Conservation (phyloP, 1,139 yeast genomes). For the Geotrichum fermentans region DNA sequence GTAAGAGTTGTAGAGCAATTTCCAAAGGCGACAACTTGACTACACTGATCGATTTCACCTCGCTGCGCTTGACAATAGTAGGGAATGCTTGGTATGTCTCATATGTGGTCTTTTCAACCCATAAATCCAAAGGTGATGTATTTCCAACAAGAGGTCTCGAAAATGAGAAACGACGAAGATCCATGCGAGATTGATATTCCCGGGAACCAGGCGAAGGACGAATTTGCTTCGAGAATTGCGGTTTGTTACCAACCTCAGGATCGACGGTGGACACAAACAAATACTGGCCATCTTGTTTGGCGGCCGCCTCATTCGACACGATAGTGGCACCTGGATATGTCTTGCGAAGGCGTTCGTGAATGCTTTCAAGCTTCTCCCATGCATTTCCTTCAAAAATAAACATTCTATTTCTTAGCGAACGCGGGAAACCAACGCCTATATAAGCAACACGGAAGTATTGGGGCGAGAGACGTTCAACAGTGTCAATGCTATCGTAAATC, state of each 20-base stretch:
- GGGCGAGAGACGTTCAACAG: conserved; percentile 64
- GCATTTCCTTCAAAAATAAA: conserved; percentile 87
- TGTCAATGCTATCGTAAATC: conserved; percentile 62
- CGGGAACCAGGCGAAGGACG: conserved; percentile 32
- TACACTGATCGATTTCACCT: conserved; percentile 49
- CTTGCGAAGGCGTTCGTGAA: conserved; percentile 69
- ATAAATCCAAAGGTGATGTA: conserved; percentile 65
- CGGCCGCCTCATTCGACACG: conserved; percentile 60
- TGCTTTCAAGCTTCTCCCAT: conserved; percentile 80
- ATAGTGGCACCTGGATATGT: conserved; percentile 81
- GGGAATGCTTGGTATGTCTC: conserved; percentile 79
- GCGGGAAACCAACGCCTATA: conserved; percentile 82
- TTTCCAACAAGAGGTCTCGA: conserved; percentile 73
- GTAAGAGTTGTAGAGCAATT: conserved; percentile 68
- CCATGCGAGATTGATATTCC: conserved; percentile 44
- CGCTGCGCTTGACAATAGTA: conserved; percentile 80
- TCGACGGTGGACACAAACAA: conserved; percentile 69
- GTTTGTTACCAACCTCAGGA: conserved; percentile 40
- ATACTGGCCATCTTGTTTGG: conserved; percentile 65
- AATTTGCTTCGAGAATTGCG: conserved; percentile 12
- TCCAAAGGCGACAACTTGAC: conserved; percentile 76
- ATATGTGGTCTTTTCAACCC: conserved; percentile 85
- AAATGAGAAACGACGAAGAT: conserved; percentile 64
- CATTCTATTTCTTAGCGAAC: conserved; percentile 65
- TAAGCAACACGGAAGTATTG: conserved; percentile 76